Evolutionary conservation across 2,329 filamentous ascomycete genomes (phyloP), one percentile per base, ranked within the genome.

Genomic region (Lachnellula subtilissima): DNA sequence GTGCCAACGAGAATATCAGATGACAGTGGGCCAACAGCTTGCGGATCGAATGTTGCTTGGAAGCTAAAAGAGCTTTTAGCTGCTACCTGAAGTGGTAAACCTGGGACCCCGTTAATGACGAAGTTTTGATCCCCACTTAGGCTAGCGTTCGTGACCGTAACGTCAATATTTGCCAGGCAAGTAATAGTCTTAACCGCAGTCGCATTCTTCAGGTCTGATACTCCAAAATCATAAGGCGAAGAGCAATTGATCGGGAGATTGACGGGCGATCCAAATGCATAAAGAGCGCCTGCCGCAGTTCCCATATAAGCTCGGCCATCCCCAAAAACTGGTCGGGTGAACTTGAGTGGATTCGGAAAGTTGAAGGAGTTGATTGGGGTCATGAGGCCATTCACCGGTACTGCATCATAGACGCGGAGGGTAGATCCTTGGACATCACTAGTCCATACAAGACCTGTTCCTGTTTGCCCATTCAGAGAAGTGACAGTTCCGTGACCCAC

Each of bases 401-500:
- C 67, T 0, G 80, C 76, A 22, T 81, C 74, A 61, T 81, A 83
- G 36, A 82, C 74, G 19, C 78, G 74, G 9, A 83, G 71, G 55
- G 78, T 77, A 6, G 71, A 69, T 5, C 78, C 79, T 59, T 83
- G 76, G 0, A 83, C 78, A 53, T 84, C 81, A 1, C 75, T 76
- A 1, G 75, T 76, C 81, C 81, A 84, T 5, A 83, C 65, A 0
- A 84, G 73, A 25, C 80, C 81, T 1, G 79, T 82, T 3, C 81
- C 81, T 2, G 73, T 66, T 60, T 81, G 72, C 4, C 76, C 77
- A 52, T 79, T 75, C 47, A 83, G 71, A 0, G 80, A 80, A 0
- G 81, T 84, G 0, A 77, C 77, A 0, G 80, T 82, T 22, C 79
- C 79, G 57, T 84, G 80, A 25, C 80, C 77, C 35, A 81, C 78